A percentile compares a stretch with the other conserved stretches of the same genome.
Conservation (phyloP, 768 basidiomycete genomes). For the Royoungia palumana region DNA sequence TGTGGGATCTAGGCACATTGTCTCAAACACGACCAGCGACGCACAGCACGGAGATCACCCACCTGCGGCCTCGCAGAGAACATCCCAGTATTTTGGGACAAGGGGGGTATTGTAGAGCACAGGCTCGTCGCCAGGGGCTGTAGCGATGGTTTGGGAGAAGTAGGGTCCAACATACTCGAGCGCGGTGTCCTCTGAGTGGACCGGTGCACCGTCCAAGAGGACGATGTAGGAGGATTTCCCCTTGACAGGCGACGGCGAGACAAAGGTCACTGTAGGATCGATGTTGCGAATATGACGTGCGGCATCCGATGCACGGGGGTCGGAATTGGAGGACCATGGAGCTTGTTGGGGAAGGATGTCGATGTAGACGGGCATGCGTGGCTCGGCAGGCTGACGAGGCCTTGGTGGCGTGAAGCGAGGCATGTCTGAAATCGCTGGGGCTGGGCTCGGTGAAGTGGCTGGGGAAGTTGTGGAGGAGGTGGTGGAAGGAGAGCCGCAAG, state of each 20-base stretch:
- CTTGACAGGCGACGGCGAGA: constrained; percentile 44
- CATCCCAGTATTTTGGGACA: constrained; percentile 64
- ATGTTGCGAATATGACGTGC: constrained; percentile 57
- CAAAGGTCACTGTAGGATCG: constrained; percentile 65
- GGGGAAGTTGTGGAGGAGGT: constrained; percentile 20
- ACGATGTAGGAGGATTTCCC: constrained; percentile 59
- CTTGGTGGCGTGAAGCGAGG: constrained; percentile 19
- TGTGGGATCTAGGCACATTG: constrained; percentile 54
- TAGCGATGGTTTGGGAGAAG: constrained; percentile 30
- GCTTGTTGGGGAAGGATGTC: constrained; percentile 29
- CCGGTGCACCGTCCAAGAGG: constrained; percentile 42
- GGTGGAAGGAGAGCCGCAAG: constrained; percentile 22
- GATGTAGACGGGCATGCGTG: constrained; percentile 32
- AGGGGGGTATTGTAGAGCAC: constrained; percentile 59
- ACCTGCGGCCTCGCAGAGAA: constrained; percentile 56
- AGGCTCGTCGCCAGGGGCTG: constrained; percentile 24
- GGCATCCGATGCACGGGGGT: constrained; percentile 17
- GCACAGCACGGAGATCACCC: constrained; percentile 14
- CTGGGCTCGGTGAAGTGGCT: constrained; percentile 9
- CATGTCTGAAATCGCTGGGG: constrained; percentile 19
- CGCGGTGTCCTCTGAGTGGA: constrained; percentile 50
- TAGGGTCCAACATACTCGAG: constrained; percentile 34
- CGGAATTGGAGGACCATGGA: constrained; percentile 8
- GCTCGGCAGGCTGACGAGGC: constrained; percentile 19
- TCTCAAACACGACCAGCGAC: neutral